Base-by-base conservation (phyloP, 2,329 filamentous ascomycete genomes). In the Ramularia collo-cygni region DNA sequence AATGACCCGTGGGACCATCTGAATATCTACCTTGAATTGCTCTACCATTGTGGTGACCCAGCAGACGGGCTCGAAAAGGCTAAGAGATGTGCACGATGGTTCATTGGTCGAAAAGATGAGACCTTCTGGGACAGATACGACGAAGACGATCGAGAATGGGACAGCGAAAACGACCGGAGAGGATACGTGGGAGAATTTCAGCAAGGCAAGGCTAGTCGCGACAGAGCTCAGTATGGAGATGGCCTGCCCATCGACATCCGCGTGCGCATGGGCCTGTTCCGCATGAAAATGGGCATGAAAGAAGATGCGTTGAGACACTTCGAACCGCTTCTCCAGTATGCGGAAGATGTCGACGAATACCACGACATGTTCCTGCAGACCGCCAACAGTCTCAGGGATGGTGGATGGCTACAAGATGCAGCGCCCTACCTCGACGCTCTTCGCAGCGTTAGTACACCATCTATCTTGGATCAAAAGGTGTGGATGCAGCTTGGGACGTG, bases 141-240 rank as follows among this genome's bases (percentile, higher is more conserved):
- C 19, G 70, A 76, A 4, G 86, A 95, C 58, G 87, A 95, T 58
- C 75, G 88, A 41, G 92, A 98, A 64, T 98, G 88, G 78, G 92
- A 98, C 59, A 74, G 81, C 31, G 77, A 87, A 55, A 70, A 74
- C 14, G 81, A 75, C 9, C 70, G 92, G 45, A 79, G 89, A 42
- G 61, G 68, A 2, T 63, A 72, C 42, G 72, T 85, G 4, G 62
- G 74, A 2, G 74, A 74, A 1, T 95, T 83, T 58, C 63, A 70
- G 7, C 67, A 72, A 4, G 71, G 65, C 3, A 64, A 63, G 31
- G 48, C 51, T 24, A 57, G 54, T 39, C 48, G 44, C 8, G 77
- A 77, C 57, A 67, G 73, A 1, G 56, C 64, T 3, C 68, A 72
- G 0, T 95, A 95, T 59, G 88, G 86, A 0, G 62, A 73, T 28